Percentiles rank a stretch among this genome's conserved stretches.
These are phyloP conservation scores for Cryptococcus floricola DNA, from an alignment of 1,284 basidiomycete species.

Conservation along the genomic window DNA sequence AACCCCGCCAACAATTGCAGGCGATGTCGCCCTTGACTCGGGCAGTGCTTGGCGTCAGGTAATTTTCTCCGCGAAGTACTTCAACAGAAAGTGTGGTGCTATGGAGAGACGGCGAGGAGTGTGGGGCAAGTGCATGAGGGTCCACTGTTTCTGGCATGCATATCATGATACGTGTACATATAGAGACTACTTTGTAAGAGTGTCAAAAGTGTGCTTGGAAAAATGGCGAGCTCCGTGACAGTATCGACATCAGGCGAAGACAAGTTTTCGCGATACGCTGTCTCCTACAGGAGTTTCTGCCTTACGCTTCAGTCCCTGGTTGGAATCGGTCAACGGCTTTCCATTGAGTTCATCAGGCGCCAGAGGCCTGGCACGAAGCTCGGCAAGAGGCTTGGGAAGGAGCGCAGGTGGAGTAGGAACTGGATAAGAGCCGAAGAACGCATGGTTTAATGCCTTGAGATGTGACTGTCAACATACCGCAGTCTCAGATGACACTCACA, in stretches of 20 bases:
- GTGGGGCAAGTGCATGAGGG: too few relatives aligned
- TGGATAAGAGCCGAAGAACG: constrained; percentile 41
- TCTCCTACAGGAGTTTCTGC: constrained; percentile 27
- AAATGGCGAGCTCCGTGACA: neutral
- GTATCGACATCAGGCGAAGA: constrained; percentile 12
- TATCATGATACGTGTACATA: too few relatives aligned
- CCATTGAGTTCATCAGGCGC: constrained; percentile 43
- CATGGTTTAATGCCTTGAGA: constrained; percentile 40
- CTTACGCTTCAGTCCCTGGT: constrained; percentile 31
- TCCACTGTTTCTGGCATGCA: too few relatives aligned
- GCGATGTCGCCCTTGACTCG: too few relatives aligned
- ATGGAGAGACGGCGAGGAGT: too few relatives aligned
- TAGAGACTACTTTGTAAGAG: too few relatives aligned
- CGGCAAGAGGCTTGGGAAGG: constrained; percentile 45
- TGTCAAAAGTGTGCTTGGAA: too few relatives aligned
- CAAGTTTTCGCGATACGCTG: constrained; percentile 16
- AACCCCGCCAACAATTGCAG: too few relatives aligned
- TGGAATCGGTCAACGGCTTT: constrained; percentile 26
- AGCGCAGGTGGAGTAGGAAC: constrained; percentile 40
- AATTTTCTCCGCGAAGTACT: too few relatives aligned
- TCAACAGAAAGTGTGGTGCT: neutral
- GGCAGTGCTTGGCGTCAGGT: too few relatives aligned
- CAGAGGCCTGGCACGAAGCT: constrained; percentile 43
- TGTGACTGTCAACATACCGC: neutral
- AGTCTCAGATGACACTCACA: constrained; percentile 51